phyloP scores from a whole-genome alignment of 1,284 basidiomycete genomes.

The Leccinum pachyderme region DNA sequence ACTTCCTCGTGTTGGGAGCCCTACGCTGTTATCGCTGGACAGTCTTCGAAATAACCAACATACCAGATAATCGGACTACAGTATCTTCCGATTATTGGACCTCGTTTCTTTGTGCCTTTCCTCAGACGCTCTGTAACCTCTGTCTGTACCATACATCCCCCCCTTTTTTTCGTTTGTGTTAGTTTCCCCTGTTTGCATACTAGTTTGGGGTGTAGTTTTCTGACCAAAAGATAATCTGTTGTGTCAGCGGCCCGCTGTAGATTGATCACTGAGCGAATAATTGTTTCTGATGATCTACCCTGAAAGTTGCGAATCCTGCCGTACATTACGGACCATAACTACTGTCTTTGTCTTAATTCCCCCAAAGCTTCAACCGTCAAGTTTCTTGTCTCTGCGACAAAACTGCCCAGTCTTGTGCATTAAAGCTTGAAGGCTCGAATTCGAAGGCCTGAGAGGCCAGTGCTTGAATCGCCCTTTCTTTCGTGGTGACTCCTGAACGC shows the following conservation, averaged over 20 bases:
- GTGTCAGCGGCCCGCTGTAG: background rate
- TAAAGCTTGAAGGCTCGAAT: background rate
- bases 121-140: background rate
- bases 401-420: background rate
- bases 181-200: background rate
- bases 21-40: constrained; percentile 2
- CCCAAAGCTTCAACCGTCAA: constrained; percentile 1
- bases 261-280: no score
- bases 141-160: constrained; percentile 2
- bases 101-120: background rate
- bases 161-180: background rate
- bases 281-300: background rate
- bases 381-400: background rate
- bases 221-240: background rate
- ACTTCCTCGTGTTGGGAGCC: constrained; percentile 3
- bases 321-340: background rate
- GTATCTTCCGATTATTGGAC: background rate
- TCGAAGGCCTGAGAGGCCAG: background rate
- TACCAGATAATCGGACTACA: constrained; percentile 1
- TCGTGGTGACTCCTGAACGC: background rate
- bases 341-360: constrained; percentile 1
- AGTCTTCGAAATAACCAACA: background rate
- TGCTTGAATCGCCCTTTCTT: background rate
- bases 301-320: background rate
- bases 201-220: background rate